These are phyloP conservation scores for Wickerhamomyces bisporus DNA, from an alignment of 805 yeast genomes.

Conservation along the genomic window DNA sequence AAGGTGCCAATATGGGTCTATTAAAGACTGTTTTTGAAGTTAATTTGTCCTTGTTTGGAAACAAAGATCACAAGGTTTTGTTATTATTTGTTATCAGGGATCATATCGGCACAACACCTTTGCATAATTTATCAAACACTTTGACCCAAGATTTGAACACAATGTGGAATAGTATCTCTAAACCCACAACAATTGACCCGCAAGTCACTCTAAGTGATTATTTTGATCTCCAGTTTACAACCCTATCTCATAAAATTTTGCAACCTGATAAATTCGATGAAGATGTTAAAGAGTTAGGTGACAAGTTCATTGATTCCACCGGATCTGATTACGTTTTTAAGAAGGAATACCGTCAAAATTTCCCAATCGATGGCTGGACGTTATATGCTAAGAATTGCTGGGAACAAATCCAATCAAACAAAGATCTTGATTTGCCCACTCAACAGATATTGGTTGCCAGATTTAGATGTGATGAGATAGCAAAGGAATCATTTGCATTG, in stretches of 20 bases:
- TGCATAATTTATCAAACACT: slow-evolving; percentile 63
- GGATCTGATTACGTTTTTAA: slow-evolving; percentile 43
- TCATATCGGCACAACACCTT: slow-evolving; percentile 82
- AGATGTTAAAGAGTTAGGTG: slow-evolving; percentile 62
- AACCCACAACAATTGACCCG: slow-evolving; percentile 56
- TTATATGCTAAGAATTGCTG: slow-evolving; percentile 86
- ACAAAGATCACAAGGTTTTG: slow-evolving; percentile 54
- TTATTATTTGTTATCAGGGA: slow-evolving; percentile 88
- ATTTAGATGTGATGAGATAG: slow-evolving; percentile 90
- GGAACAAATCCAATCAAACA: slow-evolving; percentile 90
- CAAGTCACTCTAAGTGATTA: slow-evolving; percentile 61
- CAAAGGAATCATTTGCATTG: slow-evolving; percentile 31
- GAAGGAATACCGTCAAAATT: slow-evolving; percentile 68
- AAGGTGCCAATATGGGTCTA: slow-evolving; percentile 96
- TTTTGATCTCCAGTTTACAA: slow-evolving; percentile 78
- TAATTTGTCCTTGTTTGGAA: slow-evolving; percentile 78
- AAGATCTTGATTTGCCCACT: slow-evolving; percentile 93
- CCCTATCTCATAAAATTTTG: slow-evolving; percentile 80
- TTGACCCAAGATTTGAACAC: slow-evolving; percentile 63
- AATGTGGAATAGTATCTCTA: slow-evolving; percentile 74
- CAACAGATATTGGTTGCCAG: slow-evolving; percentile 94
- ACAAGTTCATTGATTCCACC: slow-evolving; percentile 39
- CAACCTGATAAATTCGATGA: slow-evolving; percentile 64
- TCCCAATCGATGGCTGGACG: slow-evolving; percentile 96
- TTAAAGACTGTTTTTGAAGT: slow-evolving; percentile 96